A percentile compares a stretch with the other conserved stretches of the same genome.
These are phyloP conservation scores for Cetradonia linearis DNA, from an alignment of 495 filamentous ascomycete species.

Conservation along the genomic window DNA sequence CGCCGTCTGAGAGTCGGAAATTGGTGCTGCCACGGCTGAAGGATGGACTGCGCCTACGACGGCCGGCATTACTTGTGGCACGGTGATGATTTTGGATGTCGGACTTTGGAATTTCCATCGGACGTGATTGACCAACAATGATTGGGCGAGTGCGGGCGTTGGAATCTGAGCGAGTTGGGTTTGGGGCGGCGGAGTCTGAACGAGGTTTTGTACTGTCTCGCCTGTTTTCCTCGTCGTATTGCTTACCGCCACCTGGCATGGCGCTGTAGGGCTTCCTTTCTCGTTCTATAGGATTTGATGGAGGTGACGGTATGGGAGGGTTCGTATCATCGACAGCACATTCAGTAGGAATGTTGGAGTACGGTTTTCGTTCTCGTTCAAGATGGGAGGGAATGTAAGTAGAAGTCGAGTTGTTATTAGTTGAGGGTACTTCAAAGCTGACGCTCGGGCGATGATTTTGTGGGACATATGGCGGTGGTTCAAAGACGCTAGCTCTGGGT, in stretches of 20 bases:
- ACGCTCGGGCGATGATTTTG: slow-evolving; percentile 22
- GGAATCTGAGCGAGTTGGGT: slow-evolving; percentile 16
- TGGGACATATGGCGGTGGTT: slow-evolving; percentile 17
- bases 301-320: slow-evolving; percentile 27
- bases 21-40: slow-evolving; percentile 20
- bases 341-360: slow-evolving; percentile 31
- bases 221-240: slow-evolving; percentile 35
- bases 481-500: slow-evolving; percentile 18
- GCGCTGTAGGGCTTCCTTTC: slow-evolving; percentile 53
- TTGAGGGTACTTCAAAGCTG: slow-evolving; percentile 20
- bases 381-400: slow-evolving; percentile 27
- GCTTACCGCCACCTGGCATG: slow-evolving; percentile 46
- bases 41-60: slow-evolving; percentile 24
- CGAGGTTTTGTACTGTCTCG: slow-evolving; percentile 17
- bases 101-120: slow-evolving; percentile 21
- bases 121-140: slow-evolving; percentile 8
- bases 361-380: slow-evolving; percentile 46
- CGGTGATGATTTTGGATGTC: slow-evolving; percentile 23
- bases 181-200: slow-evolving; percentile 18
- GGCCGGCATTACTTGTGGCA: slow-evolving; percentile 12
- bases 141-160: slow-evolving; percentile 19
- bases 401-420: slow-evolving; percentile 21
- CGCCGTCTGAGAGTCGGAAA: slow-evolving; percentile 24
- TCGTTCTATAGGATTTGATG: slow-evolving; percentile 40
- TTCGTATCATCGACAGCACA: slow-evolving; percentile 41